These are phyloP conservation scores for Asterophora lycoperdoides DNA, from an alignment of 768 basidiomycete species.

Conservation along the genomic window DNA sequence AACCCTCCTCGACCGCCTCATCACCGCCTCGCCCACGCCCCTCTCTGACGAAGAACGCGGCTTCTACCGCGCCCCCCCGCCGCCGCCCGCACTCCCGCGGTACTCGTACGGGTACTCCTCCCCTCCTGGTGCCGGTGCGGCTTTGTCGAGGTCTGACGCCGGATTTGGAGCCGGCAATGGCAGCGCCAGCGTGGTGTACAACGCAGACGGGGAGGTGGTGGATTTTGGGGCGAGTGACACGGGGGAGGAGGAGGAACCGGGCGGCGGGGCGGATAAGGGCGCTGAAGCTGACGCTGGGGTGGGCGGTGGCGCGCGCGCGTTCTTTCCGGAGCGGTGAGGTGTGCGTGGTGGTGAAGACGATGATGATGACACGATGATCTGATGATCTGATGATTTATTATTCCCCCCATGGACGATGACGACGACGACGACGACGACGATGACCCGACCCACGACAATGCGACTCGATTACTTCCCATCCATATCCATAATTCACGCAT, in stretches of 20 bases:
- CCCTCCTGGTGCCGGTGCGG: neutral
- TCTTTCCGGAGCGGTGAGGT: slow-evolving; percentile 42
- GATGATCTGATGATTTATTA: too few species aligned
- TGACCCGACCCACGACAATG: too few species aligned
- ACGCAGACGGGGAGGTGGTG: slow-evolving; percentile 40
- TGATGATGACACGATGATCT: neutral
- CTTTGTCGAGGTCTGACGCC: too few species aligned
- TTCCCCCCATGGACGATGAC: too few species aligned
- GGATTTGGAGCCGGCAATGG: too few species aligned
- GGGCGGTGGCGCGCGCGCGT: slow-evolving; percentile 37
- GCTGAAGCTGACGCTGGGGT: too few species aligned
- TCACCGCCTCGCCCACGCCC: slow-evolving; percentile 32
- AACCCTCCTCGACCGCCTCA: slow-evolving; percentile 31
- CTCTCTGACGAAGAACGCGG: slow-evolving; percentile 30
- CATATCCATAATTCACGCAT: too few species aligned
- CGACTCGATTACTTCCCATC: too few species aligned
- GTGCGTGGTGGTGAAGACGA: neutral
- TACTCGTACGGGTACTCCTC: slow-evolving; percentile 15
- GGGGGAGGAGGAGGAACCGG: neutral
- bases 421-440: too few species aligned
- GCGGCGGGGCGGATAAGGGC: neutral
- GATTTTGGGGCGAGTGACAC: too few species aligned
- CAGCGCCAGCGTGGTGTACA: slow-evolving; percentile 13
- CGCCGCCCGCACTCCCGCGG: slow-evolving; percentile 2
- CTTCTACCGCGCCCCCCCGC: slow-evolving; percentile 7